phyloP scores from a whole-genome alignment of 176 grass and related monocot genomes.

The Hyparrhenia diplandra region DNA sequence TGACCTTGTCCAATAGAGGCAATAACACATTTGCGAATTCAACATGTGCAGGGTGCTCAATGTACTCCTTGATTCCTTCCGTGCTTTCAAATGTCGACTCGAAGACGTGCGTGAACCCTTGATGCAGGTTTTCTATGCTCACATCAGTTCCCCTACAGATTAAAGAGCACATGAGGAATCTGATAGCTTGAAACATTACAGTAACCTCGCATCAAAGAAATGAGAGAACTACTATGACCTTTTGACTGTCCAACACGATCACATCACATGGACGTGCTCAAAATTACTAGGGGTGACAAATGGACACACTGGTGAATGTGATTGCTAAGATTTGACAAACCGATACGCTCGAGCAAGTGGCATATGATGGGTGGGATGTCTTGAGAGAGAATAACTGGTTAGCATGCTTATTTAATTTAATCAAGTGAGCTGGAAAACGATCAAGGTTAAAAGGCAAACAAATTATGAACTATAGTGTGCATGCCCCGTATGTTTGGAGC shows the following conservation, averaged over 20 bases:
- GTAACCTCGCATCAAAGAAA: not conserved
- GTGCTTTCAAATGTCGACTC: conserved; percentile 76
- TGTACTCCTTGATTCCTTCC: conserved; percentile 68
- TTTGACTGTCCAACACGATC: too few species aligned
- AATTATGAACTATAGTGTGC: not conserved
- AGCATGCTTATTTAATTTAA: not conserved
- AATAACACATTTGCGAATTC: conserved; percentile 58
- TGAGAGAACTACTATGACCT: not conserved
- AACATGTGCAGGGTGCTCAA: conserved; percentile 70
- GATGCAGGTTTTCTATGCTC: conserved; percentile 88
- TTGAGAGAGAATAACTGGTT: not conserved
- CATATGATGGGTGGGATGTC: not conserved
- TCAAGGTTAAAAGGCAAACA: not conserved
- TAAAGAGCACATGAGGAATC: not conserved
- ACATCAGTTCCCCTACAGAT: conserved; percentile 73
- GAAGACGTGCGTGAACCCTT: conserved; percentile 88
- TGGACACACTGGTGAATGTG: not conserved
- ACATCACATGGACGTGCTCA: not conserved
- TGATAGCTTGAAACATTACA: not conserved
- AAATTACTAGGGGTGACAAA: not conserved
- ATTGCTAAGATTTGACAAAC: not conserved
- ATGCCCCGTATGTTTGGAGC: not conserved
- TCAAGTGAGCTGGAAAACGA: not conserved
- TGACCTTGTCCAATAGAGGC: conserved; percentile 45
- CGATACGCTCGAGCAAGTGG: not conserved